Evolutionary conservation across 352 stramenopile genomes (phyloP).

Genomic region (Globisporangium acanthophoron): DNA sequence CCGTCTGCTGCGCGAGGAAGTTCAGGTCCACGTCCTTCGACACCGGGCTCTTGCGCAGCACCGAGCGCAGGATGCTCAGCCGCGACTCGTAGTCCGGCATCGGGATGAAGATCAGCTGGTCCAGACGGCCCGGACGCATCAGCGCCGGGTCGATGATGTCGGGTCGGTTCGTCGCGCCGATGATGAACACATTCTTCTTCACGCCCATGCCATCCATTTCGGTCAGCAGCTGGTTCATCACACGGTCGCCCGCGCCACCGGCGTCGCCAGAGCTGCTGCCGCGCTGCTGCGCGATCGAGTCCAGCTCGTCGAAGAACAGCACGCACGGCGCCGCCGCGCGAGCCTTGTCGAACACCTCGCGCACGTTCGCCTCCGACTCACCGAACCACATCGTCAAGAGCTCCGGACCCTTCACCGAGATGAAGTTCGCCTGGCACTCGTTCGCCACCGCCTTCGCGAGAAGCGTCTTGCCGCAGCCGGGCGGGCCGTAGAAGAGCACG

Average conservation of each 20-base stretch:
- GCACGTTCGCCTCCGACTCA: slow-evolving; percentile 98
- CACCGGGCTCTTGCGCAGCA: slow-evolving; percentile 96
- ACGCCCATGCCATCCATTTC: slow-evolving; percentile 99
- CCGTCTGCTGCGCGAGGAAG: slow-evolving; percentile 94
- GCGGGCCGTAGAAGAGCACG: slow-evolving; percentile 99
- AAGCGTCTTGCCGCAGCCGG: slow-evolving; percentile 99
- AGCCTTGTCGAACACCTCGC: slow-evolving; percentile 99
- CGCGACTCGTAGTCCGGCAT: slow-evolving; percentile 97
- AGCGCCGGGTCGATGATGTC: slow-evolving; percentile 98
- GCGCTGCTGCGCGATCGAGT: slow-evolving; percentile 98
- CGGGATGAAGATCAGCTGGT: slow-evolving; percentile 96
- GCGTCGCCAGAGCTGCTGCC: slow-evolving; percentile 93
- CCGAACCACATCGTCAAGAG: slow-evolving; percentile 99
- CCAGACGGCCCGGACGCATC: slow-evolving; percentile 94
- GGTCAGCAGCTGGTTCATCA: slow-evolving; percentile 99
- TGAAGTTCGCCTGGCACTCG: slow-evolving; percentile 99
- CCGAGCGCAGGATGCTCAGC: slow-evolving; percentile 94
- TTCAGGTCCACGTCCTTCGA: slow-evolving; percentile 98
- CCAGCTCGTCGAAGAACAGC: slow-evolving; percentile 99
- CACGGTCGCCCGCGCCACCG: slow-evolving; percentile 96
- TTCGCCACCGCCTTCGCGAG: slow-evolving; percentile 99
- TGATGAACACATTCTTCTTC: slow-evolving; percentile 99
- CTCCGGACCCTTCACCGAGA: slow-evolving; percentile 99
- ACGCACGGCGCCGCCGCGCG: slow-evolving; percentile 96
- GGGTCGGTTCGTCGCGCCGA: slow-evolving; percentile 93